phyloP scores from a whole-genome alignment of 2,329 filamentous ascomycete species.

The Fusarium subtropicale region DNA sequence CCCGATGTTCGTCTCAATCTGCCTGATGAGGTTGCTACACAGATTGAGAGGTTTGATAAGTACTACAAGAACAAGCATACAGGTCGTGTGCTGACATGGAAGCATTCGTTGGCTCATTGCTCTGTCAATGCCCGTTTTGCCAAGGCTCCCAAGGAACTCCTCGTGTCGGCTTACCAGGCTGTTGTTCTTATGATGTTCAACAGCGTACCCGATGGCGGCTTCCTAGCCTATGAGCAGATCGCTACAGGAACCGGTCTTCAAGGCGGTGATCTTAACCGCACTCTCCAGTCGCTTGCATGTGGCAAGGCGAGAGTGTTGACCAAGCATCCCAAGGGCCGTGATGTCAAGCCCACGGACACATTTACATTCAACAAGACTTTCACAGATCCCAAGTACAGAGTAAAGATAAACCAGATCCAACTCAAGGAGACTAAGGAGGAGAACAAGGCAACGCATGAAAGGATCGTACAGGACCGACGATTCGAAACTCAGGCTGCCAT shows the following conservation, averaged over 20 bases:
- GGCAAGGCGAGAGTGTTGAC: conserved; percentile 85
- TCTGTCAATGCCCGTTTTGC: conserved; percentile 84
- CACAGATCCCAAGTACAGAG: conserved; percentile 81
- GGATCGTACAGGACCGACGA: conserved; percentile 87
- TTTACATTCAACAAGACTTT: conserved; percentile 87
- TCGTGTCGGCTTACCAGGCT: conserved; percentile 92
- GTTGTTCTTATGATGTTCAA: conserved; percentile 94
- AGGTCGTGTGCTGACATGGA: conserved; percentile 88
- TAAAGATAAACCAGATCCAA: conserved; percentile 99
- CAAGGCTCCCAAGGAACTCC: conserved; percentile 84
- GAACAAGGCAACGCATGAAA: conserved; percentile 92
- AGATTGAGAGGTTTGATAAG: conserved; percentile 82
- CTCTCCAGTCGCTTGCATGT: conserved; percentile 93
- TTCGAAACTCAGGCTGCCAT: conserved; percentile 98
- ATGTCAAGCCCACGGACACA: conserved; percentile 81
- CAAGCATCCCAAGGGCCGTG: conserved; percentile 87
- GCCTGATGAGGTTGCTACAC: conserved; percentile 78
- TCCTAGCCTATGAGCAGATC: conserved; percentile 81
- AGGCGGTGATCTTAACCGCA: conserved; percentile 84
- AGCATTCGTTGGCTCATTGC: conserved; percentile 92
- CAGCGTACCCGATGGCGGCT: conserved; percentile 66
- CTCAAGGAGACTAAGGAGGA: conserved; percentile 95
- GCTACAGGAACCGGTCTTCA: conserved; percentile 78
- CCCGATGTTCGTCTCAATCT: conserved; percentile 78
- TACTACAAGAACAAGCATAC: conserved; percentile 93